Base-by-base conservation (phyloP, 2,329 filamentous ascomycete genomes). In the Teratosphaeria gauchensis region DNA sequence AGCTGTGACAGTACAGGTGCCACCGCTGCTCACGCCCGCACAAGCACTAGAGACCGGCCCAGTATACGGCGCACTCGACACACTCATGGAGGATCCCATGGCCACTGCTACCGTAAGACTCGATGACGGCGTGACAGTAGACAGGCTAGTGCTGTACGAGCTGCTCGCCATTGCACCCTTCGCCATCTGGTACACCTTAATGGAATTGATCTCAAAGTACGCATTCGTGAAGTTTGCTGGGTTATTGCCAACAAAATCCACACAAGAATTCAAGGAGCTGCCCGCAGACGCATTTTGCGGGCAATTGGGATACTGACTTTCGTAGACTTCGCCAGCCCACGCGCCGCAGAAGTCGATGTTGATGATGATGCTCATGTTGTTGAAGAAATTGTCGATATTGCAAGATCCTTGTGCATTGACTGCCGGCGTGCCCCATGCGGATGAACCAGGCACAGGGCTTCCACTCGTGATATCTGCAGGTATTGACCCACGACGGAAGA, bases 341-440 rank as follows among this genome's bases (percentile, higher is more conserved):
- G 63, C 66, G 24, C 74, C 74, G 61, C 74, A 76, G 55, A 76
- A 75, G 52, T 73, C 73, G 28, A 69, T 74, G 56, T 74, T 72
- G 63, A 75, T 68, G 59, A 75, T 70, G 51, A 76, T 69, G 54
- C 68, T 68, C 63, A 74, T 71, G 58, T 74, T 71, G 5, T 53
- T 59, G 59, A 76, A 75, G 53, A 73, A 66, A 21, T 61, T 51
- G 64, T 74, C 66, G 56, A 75, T 72, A 32, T 71, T 59, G 56
- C 74, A 76, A 6, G 51, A 56, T 21, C 71, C 73, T 62, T 69
- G 85, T 68, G 87, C 87, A 60, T 88, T 85, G 1, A 85, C 84
- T 6, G 81, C 66, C 0, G 86, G 83, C 1, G 72, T 76, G 16
- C 84, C 85, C 81, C 86, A 89, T 2, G 75, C 74, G 54, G 77